Percentiles rank a stretch among this genome's conserved stretches.
Evolutionary conservation across 768 basidiomycete species (phyloP).

Genomic region (Hericium rajendrae): DNA sequence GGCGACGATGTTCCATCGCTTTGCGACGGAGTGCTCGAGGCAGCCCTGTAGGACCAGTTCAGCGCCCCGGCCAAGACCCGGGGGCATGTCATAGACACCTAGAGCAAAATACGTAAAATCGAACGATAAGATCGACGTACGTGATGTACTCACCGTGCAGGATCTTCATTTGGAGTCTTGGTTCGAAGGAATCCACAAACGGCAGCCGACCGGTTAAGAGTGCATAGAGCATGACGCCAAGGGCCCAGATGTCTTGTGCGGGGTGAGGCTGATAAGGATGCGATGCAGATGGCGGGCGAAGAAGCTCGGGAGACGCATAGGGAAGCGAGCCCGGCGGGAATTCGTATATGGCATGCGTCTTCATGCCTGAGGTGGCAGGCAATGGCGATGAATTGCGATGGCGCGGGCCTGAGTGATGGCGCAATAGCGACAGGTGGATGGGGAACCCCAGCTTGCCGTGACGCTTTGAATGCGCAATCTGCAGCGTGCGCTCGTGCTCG

Average conservation of each 20-base stretch:
- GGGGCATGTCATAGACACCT: conserved; percentile 59
- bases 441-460: conserved; percentile 17
- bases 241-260: conserved; percentile 92
- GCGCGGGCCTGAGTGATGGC: conserved; percentile 34
- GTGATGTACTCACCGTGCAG: conserved; percentile 48
- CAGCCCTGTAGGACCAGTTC: conserved; percentile 73
- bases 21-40: conserved; percentile 48
- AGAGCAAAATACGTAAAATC: conserved; percentile 7
- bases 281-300: conserved; percentile 45
- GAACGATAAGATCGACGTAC: conserved; percentile 7
- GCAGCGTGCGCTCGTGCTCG: not conserved
- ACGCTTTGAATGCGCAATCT: conserved; percentile 7
- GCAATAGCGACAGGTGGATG: conserved; percentile 27
- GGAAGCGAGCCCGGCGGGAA: conserved; percentile 82
- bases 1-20: conserved; percentile 73
- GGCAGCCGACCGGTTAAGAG: conserved; percentile 81
- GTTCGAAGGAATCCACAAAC: conserved; percentile 85
- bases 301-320: conserved; percentile 84
- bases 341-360: conserved; percentile 24
- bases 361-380: conserved; percentile 20
- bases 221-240: conserved; percentile 84
- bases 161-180: conserved; percentile 86
- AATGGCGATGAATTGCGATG: conserved; percentile 38
- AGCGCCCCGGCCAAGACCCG: conserved; percentile 47
- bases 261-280: conserved; percentile 39